A percentile compares a stretch with the other conserved stretches of the same genome.
These are phyloP conservation scores for Paraglomus occultum DNA, from an alignment of 192 early-diverging fungal genomes.

Conservation along the genomic window DNA sequence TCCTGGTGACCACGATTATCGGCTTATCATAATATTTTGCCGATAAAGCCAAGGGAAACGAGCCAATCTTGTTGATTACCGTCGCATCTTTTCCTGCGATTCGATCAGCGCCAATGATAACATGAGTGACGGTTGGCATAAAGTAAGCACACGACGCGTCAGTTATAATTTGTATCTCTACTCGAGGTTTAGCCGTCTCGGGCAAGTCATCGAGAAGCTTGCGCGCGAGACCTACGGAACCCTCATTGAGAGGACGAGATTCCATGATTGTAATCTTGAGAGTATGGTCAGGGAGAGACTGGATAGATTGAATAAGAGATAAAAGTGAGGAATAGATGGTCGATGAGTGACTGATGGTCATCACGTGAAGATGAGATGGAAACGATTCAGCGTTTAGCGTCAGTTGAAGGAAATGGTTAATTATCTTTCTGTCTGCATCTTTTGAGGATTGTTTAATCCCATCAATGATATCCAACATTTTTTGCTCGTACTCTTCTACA, in stretches of 20 bases:
- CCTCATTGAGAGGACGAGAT: slow-evolving; percentile 24
- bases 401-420: neutral
- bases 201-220: neutral
- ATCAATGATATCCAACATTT: slow-evolving; percentile 3
- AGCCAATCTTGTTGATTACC: slow-evolving; percentile 25
- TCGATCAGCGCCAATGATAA: slow-evolving; percentile 17
- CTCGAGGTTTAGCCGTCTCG: neutral
- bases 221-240: neutral
- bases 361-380: slow-evolving; percentile 11
- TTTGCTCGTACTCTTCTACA: slow-evolving; percentile 2
- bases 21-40: slow-evolving; percentile 8
- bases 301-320: slow-evolving; percentile 2
- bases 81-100: slow-evolving; percentile 18
- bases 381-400: neutral
- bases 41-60: slow-evolving; percentile 7
- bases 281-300: neutral
- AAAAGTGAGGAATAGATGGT: slow-evolving; percentile 10
- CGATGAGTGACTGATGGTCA: slow-evolving; percentile 19
- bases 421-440: neutral
- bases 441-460: neutral
- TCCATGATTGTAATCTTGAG: slow-evolving; percentile 15
- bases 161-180: slow-evolving; percentile 11
- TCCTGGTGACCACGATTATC: neutral
- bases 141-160: slow-evolving; percentile 23
- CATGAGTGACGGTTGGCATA: slow-evolving; percentile 22